Percentiles rank a stretch among this genome's conserved stretches.
Evolutionary conservation across 2,329 filamentous ascomycete genomes (phyloP).

Genomic region (Thelonectria olida): DNA sequence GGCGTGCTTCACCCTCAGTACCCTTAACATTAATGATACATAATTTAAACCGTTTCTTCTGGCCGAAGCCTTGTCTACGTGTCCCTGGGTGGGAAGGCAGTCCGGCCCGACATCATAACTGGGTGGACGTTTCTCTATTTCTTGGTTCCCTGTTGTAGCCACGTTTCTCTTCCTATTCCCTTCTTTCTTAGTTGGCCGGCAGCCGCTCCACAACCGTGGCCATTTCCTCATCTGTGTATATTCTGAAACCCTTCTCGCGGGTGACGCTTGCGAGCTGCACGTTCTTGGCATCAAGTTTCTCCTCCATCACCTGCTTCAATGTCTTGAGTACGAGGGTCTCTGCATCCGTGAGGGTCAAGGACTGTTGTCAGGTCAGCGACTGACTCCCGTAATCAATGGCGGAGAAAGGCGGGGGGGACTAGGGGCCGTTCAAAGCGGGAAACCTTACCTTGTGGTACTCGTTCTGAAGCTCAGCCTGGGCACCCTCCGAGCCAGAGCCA

Average conservation of each 20-base stretch:
- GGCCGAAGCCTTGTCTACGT: conserved; percentile 20
- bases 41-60: conserved; percentile 24
- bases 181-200: conserved; percentile 64
- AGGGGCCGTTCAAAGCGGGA: background rate
- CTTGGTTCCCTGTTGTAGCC: conserved; percentile 29
- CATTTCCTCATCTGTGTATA: conserved; percentile 99
- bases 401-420: background rate
- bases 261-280: conserved; percentile 98
- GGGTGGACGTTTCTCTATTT: conserved; percentile 24
- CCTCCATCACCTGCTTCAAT: conserved; percentile 99
- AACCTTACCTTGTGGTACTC: conserved; percentile 87
- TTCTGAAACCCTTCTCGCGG: conserved; percentile 96
- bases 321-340: conserved; percentile 97
- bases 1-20: conserved; percentile 26
- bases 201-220: conserved; percentile 87
- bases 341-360: conserved; percentile 89
- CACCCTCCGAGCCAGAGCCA: conserved; percentile 95
- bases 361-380: conserved; percentile 56
- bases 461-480: conserved; percentile 97
- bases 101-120: conserved; percentile 22
- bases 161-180: conserved; percentile 29
- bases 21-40: conserved; percentile 44
- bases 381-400: background rate
- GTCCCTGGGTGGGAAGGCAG: conserved; percentile 19
- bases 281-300: conserved; percentile 99